phyloP scores from a whole-genome alignment of 176 grass and related monocot species.

The Zizania latifolia region DNA sequence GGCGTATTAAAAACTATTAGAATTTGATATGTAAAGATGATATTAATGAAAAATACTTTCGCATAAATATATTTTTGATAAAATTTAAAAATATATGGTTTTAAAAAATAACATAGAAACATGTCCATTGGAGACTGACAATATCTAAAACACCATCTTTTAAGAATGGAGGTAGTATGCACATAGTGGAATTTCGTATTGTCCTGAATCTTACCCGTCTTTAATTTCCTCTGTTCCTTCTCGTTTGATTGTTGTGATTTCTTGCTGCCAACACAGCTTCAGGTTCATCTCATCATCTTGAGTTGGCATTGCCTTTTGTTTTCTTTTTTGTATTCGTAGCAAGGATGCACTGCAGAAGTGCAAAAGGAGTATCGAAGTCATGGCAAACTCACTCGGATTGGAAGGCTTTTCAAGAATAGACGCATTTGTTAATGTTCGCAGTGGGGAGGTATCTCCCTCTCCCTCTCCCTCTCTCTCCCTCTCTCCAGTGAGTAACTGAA shows the following conservation, averaged over 20 bases:
- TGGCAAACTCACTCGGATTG: slow-evolving; percentile 66
- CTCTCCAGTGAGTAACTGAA: neutral
- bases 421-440: slow-evolving; percentile 72
- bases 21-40: no score
- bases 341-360: slow-evolving; percentile 61
- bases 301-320: no score
- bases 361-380: slow-evolving; percentile 55
- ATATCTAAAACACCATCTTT: no score
- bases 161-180: no score
- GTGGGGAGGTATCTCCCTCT: slow-evolving; percentile 52
- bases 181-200: neutral
- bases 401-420: slow-evolving; percentile 88
- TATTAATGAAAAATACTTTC: no score
- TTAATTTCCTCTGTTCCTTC: neutral
- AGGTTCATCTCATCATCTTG: neutral
- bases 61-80: no score
- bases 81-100: no score
- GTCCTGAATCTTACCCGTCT: neutral
- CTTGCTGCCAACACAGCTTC: neutral
- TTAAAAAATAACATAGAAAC: no score
- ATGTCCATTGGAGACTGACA: no score
- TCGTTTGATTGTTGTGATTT: neutral
- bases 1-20: no score
- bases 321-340: slow-evolving; percentile 22
- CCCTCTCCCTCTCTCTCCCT: neutral